Evolutionary conservation across 2,329 filamentous ascomycete species (phyloP).

Genomic region (Trichoderma oligosporum): DNA sequence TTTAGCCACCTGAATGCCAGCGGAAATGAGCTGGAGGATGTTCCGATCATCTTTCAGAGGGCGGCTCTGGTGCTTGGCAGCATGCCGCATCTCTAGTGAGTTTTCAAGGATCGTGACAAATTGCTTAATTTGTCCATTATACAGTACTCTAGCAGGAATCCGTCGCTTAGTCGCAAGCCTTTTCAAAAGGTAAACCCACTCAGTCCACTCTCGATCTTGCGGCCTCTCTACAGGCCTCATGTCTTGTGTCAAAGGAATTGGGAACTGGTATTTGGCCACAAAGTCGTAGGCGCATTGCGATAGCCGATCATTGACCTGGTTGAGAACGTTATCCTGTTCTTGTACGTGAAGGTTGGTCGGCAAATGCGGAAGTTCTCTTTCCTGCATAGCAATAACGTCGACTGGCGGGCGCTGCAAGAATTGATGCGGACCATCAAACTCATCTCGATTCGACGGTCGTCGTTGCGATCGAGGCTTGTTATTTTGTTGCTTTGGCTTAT

Average conservation of each 20-base stretch:
- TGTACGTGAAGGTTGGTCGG: constrained; percentile 78
- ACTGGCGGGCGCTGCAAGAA: constrained; percentile 69
- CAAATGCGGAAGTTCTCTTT: constrained; percentile 75
- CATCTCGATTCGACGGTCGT: constrained; percentile 75
- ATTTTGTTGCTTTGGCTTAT: constrained; percentile 43
- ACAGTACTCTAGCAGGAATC: constrained; percentile 77
- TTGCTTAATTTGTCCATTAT: constrained; percentile 88
- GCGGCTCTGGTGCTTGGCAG: constrained; percentile 76
- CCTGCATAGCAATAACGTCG: constrained; percentile 69
- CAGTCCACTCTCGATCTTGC: constrained; percentile 81
- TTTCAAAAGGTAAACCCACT: constrained; percentile 87
- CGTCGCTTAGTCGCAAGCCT: constrained; percentile 79
- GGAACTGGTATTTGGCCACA: constrained; percentile 86
- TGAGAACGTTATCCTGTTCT: constrained; percentile 79
- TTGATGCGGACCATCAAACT: constrained; percentile 85
- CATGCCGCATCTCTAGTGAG: constrained; percentile 82
- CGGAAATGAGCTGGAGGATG: constrained; percentile 81
- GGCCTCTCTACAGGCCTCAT: constrained; percentile 72
- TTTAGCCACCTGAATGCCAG: constrained; percentile 81
- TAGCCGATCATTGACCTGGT: constrained; percentile 76
- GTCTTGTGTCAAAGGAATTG: constrained; percentile 77
- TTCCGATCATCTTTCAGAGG: constrained; percentile 86
- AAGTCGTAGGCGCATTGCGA: constrained; percentile 87
- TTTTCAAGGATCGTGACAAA: constrained; percentile 86
- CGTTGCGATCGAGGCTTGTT: constrained; percentile 56